phyloP scores from a whole-genome alignment of 305 asterid species.

The Salvia sclarea region DNA sequence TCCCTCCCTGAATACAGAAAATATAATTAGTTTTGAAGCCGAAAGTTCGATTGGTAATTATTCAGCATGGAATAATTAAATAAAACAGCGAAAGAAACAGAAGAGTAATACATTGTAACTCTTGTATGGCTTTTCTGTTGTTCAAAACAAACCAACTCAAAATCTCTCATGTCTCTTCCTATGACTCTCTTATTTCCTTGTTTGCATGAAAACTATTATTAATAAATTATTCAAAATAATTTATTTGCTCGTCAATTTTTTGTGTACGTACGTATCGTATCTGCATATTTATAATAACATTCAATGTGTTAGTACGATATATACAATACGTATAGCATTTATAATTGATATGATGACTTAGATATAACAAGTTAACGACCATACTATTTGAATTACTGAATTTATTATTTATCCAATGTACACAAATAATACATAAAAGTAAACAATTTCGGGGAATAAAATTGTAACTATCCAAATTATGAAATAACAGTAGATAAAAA shows the following conservation, averaged over 20 bases:
- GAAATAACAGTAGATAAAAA: neutral
- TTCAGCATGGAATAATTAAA: conserved; percentile 5
- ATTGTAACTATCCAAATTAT: neutral
- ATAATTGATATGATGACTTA: no score
- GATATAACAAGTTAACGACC: no score
- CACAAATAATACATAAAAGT: neutral
- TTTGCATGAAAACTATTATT: neutral
- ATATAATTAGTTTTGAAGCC: neutral
- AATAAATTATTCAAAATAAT: neutral
- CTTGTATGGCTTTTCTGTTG: conserved; percentile 37
- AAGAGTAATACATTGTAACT: conserved; percentile 25
- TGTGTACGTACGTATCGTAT: neutral
- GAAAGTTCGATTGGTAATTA: neutral
- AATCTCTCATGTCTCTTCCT: conserved; percentile 31
- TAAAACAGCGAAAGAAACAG: conserved; percentile 34
- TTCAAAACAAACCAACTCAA: conserved; percentile 22
- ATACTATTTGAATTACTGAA: neutral
- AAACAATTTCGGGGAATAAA: neutral
- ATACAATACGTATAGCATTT: no score
- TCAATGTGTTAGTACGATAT: no score
- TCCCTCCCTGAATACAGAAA: no score
- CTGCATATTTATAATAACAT: no score
- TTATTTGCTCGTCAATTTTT: neutral
- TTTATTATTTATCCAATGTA: neutral
- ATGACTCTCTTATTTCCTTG: conserved; percentile 13